phyloP scores from a whole-genome alignment of 2,329 filamentous ascomycete genomes.

The Sporothrix luriei region DNA sequence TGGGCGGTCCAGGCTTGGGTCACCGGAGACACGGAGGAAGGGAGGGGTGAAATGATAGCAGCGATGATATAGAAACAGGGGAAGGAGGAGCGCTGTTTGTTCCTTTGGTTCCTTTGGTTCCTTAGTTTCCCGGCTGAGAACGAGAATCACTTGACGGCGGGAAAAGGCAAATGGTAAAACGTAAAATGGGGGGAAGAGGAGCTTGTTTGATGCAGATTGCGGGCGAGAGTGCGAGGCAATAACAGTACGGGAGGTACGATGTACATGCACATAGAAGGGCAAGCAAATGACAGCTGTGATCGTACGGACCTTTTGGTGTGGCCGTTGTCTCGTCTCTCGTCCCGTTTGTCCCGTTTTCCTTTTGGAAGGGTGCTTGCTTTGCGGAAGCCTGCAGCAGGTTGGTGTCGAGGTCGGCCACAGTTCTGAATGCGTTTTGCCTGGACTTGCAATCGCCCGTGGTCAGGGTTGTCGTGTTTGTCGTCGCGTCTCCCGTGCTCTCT shows the following conservation, averaged over 20 bases:
- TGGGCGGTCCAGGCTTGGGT: conserved; percentile 12
- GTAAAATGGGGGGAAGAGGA: not conserved
- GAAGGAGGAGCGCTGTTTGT: not conserved
- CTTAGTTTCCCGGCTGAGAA: conserved; percentile 21
- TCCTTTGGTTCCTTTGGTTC: not conserved
- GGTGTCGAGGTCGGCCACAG: conserved; percentile 8
- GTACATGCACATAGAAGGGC: not conserved
- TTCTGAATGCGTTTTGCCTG: conserved; percentile 9
- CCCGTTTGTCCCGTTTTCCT: not conserved
- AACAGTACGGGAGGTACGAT: too few species aligned
- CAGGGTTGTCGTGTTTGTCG: not conserved
- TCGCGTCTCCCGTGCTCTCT: not conserved
- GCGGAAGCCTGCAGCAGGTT: conserved; percentile 17
- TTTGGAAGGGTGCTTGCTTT: not conserved
- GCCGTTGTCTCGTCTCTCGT: not conserved
- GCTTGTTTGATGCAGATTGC: conserved; percentile 16
- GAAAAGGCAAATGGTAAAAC: not conserved
- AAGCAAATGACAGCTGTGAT: not conserved
- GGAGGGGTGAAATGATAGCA: conserved; percentile 15
- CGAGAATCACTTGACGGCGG: conserved; percentile 20
- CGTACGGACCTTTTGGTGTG: conserved; percentile 1
- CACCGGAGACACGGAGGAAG: not conserved
- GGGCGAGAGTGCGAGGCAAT: not conserved
- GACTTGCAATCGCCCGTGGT: not conserved
- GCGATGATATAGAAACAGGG: conserved; percentile 20